Percentiles rank a stretch among this genome's conserved stretches.
Evolutionary conservation across 1,139 yeast genomes (phyloP).

Genomic region (Candida neerlandica): DNA sequence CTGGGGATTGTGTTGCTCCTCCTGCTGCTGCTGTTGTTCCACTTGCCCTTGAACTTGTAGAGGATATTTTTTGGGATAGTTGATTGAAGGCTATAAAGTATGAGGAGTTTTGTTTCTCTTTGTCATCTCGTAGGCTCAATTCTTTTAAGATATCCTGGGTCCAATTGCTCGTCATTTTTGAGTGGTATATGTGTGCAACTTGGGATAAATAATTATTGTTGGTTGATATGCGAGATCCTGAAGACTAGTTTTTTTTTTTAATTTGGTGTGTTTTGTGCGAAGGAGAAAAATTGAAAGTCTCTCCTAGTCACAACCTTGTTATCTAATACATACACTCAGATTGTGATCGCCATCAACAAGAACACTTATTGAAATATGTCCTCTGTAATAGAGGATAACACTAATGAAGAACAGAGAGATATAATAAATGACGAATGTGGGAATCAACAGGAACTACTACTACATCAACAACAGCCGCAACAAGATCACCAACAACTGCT

Average conservation of each 20-base stretch:
- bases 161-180: conserved; percentile 19
- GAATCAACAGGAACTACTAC: not conserved
- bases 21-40: conserved; percentile 7
- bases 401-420: not conserved
- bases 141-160: conserved; percentile 26
- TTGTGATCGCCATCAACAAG: not conserved
- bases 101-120: conserved; percentile 34
- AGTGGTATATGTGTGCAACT: no score
- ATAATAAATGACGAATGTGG: not conserved
- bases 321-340: not conserved
- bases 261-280: not conserved
- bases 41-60: not conserved
- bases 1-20: conserved; percentile 9
- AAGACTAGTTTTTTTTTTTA: not conserved
- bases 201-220: not conserved
- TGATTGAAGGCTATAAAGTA: conserved; percentile 39
- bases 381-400: not conserved
- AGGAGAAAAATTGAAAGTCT: not conserved
- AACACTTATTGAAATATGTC: not conserved
- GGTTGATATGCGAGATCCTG: not conserved
- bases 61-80: conserved; percentile 22
- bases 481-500: not conserved
- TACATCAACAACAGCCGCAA: no score
- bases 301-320: not conserved
- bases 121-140: conserved; percentile 32